Conservation (phyloP, 805 yeast species). For the Sugiyamaella floridensis region DNA sequence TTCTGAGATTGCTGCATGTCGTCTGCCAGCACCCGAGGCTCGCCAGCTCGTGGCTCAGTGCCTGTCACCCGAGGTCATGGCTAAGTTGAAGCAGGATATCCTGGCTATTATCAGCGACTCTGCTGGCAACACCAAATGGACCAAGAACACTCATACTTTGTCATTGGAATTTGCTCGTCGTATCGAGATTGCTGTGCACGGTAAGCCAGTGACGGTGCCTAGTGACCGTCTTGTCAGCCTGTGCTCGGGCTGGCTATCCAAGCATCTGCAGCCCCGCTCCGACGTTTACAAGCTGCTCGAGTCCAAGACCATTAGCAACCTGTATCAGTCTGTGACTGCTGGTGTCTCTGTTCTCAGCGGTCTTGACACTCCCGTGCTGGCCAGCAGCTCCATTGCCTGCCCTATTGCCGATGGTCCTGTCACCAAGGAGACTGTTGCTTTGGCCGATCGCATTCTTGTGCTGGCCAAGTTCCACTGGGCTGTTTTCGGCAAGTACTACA, state of each 20-base stretch:
- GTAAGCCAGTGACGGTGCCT: conserved; percentile 19
- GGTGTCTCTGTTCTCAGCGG: conserved; percentile 13
- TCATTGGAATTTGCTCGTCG: conserved; percentile 57
- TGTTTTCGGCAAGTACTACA: conserved; percentile 69
- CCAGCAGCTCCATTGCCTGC: conserved; percentile 11
- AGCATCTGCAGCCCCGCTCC: conserved; percentile 79
- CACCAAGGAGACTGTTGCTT: conserved; percentile 43
- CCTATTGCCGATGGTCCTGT: conserved; percentile 17
- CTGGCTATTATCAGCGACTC: conserved; percentile 76
- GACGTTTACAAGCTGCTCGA: conserved; percentile 74
- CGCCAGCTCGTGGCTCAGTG: conserved; percentile 2
- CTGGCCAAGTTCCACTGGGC: conserved; percentile 75
- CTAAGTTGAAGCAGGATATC: conserved; percentile 58
- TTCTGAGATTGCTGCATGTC: conserved; percentile 26
- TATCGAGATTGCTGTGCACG: conserved; percentile 14
- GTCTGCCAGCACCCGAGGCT: conserved; percentile 31
- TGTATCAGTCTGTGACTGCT: conserved; percentile 11
- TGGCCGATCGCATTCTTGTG: conserved; percentile 55
- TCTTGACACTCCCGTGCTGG: conserved; percentile 14
- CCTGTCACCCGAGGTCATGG: conserved; percentile 26
- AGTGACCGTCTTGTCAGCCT: conserved; percentile 46
- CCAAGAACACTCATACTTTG: conserved; percentile 66
- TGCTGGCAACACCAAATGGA: conserved; percentile 86
- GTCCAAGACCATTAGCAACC: conserved; percentile 33
- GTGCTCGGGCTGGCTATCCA: conserved; percentile 70